Base-by-base conservation (phyloP, 1,284 basidiomycete genomes). In the Pisolithus thermaeus region DNA sequence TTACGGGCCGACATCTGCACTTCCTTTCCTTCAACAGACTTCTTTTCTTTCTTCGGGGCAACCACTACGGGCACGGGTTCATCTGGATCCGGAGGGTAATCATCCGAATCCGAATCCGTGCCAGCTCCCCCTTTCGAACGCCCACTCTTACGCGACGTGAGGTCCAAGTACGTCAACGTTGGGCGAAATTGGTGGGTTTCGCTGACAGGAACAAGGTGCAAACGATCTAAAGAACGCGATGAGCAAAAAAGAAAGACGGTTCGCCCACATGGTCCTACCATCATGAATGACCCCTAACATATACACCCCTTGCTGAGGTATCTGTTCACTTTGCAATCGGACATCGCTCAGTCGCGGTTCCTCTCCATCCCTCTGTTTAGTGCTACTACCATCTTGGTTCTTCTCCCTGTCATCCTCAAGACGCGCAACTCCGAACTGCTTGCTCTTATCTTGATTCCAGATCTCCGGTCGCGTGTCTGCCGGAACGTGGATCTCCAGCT, bases 131-230 rank as follows among this genome's bases (percentile, higher is more conserved):
- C 70, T 44, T 73, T 73, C n/a, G 65, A 54, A 50, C 77, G 81
- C 60, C 75, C 78, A 55, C 67, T 73, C 70, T 84, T 88, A 46
- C 80, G 79, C 22, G 81, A 80, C 49, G 84, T 64, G 52, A 79
- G 68, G 61, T 91, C 89, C 58, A 91, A 74, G 67, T 91, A 87
- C 8, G 86, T 87, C 57, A 91, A 67, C 6, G 84, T 84, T 7
- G 88, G 88, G 43, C 88, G 80, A 59, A 91, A 75, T 65, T 91
- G 89, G 59, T 90, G 85, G 0, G 80, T 84, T 67, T 88, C 79
- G 55, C 68, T 77, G 60, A 91, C 79, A 40, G 87, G 87, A 62
- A 91, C 84, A n/a, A 91, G 71, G 65, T 90, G 80, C 41, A 91
- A 69, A 54, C 77, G 79, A 22, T 84, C 88, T 91, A 58, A 40